Conservation (phyloP, 164 flowering plant species). For the Warburgia ugandensis region DNA sequence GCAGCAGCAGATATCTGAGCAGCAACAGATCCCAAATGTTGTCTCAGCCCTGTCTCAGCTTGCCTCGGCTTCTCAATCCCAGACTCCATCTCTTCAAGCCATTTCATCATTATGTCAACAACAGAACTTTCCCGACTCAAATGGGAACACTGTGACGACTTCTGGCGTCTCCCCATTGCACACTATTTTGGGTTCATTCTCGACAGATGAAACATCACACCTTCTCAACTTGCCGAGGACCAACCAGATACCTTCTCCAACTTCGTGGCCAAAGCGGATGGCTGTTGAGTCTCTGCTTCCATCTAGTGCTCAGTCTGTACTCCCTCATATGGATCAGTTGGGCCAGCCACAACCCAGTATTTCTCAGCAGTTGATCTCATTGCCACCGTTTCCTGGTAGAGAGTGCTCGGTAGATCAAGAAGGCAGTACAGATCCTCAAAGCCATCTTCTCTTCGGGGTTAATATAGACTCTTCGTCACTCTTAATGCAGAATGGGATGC, state of each 20-base stretch:
- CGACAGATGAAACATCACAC: conserved; percentile 62
- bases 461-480: conserved; percentile 68
- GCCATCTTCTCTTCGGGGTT: conserved; percentile 77
- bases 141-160: conserved; percentile 37
- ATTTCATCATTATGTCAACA: conserved; percentile 56
- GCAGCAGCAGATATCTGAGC: conserved; percentile 25
- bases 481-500: conserved; percentile 61
- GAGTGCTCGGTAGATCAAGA: conserved; percentile 64
- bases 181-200: conserved; percentile 54
- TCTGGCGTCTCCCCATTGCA: conserved; percentile 56
- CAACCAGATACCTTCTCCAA: conserved; percentile 31
- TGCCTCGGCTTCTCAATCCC: conserved; percentile 43
- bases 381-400: conserved; percentile 88
- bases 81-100: conserved; percentile 39
- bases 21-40: conserved; percentile 37
- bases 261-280: conserved; percentile 61
- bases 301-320: conserved; percentile 38
- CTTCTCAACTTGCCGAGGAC: conserved; percentile 45
- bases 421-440: conserved; percentile 53
- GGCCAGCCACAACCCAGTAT: conserved; percentile 36
- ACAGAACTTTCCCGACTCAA: conserved; percentile 51
- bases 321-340: conserved; percentile 51
- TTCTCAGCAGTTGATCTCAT: conserved; percentile 38
- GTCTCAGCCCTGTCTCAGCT: conserved; percentile 44
- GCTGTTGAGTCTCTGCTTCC: conserved; percentile 51